A percentile compares a stretch with the other conserved stretches of the same genome.
Evolutionary conservation across 2,329 filamentous ascomycete species (phyloP).

Genomic region (Beauveria sp.): DNA sequence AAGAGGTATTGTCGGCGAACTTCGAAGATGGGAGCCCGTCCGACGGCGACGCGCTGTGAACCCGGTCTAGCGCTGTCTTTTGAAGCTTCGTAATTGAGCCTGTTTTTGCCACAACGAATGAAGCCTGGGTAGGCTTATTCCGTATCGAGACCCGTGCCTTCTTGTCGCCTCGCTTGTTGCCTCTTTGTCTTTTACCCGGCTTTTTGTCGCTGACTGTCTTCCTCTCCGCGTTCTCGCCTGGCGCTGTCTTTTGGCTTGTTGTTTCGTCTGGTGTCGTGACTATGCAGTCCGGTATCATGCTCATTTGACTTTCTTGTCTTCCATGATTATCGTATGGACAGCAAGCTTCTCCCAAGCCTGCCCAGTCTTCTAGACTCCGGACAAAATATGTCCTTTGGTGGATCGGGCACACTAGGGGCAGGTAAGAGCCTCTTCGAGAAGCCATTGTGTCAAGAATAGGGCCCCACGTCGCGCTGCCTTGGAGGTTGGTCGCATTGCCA

Average conservation of each 20-base stretch:
- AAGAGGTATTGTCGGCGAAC: conserved; percentile 10
- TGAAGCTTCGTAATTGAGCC: background rate
- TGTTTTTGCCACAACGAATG: background rate
- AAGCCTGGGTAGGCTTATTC: background rate
- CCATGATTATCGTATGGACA: background rate
- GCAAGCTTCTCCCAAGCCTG: background rate
- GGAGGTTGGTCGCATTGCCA: conserved; percentile 57
- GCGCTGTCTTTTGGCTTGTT: no score
- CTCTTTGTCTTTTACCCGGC: no score
- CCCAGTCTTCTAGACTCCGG: background rate
- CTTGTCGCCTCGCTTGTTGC: background rate
- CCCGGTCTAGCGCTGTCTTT: background rate
- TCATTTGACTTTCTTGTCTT: background rate
- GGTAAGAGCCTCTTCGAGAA: background rate
- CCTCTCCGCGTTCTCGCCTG: no score
- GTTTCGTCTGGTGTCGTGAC: background rate
- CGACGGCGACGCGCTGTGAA: background rate
- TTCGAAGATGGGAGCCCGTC: background rate
- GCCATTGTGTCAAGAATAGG: conserved; percentile 32
- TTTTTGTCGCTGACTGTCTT: no score
- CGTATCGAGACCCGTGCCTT: background rate
- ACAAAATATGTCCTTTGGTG: background rate
- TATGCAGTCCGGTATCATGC: no score
- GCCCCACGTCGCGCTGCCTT: conserved; percentile 34
- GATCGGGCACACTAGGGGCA: background rate